Percentiles rank a stretch among this genome's conserved stretches.
Conservation (phyloP, 106 monocot species). For the Dactylorhiza incarnata region DNA sequence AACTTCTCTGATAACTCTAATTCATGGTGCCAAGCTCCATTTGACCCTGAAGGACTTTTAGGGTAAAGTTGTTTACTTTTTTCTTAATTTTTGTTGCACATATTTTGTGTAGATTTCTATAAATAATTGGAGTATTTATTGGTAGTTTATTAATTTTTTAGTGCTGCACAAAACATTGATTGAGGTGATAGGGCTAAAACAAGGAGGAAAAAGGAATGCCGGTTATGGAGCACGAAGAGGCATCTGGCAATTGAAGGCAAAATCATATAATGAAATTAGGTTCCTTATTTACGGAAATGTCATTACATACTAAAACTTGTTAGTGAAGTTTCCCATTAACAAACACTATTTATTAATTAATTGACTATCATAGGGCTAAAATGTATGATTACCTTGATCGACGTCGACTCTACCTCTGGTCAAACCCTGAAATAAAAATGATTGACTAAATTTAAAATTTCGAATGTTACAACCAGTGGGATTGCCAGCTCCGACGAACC, state of each 20-base stretch:
- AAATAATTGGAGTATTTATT: background rate
- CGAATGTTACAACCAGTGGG: no score
- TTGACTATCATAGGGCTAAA: no score
- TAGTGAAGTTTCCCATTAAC: no score
- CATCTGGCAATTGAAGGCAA: background rate
- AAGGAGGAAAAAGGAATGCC: background rate
- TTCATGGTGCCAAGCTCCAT: constrained; percentile 66
- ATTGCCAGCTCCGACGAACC: no score
- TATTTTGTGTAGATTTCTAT: background rate
- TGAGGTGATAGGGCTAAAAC: background rate
- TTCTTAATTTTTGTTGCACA: background rate
- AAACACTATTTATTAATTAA: no score
- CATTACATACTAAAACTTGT: no score
- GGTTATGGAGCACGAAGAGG: background rate
- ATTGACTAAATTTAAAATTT: no score
- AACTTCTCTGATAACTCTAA: constrained; percentile 12
- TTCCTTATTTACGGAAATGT: background rate
- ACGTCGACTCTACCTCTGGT: no score
- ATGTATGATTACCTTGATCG: no score
- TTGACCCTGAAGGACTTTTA: constrained; percentile 71
- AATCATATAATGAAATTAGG: background rate
- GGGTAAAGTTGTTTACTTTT: constrained; percentile 22
- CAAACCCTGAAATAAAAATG: no score
- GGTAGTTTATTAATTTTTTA: background rate
- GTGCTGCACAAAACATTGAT: background rate